Base-by-base conservation (phyloP, 1,284 basidiomycete genomes). In the Ustilago cynodontis region DNA sequence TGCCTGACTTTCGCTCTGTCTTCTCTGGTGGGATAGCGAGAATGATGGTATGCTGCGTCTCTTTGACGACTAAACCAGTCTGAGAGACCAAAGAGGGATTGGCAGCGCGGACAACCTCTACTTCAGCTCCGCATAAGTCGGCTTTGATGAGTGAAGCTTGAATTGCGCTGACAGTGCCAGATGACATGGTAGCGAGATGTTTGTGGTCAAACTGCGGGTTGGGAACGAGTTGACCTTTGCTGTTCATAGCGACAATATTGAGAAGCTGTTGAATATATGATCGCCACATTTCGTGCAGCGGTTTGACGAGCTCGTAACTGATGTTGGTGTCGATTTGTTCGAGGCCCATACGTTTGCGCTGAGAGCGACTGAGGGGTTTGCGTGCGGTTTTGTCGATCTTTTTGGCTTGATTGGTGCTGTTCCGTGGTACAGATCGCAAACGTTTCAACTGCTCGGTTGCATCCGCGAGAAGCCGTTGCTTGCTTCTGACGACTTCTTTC, bases 181-280 rank as follows among this genome's bases (percentile, higher is more conserved):
- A 72, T 1, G 70, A 65, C 70, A 77, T 73, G 50, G 53, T 65
- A 8, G 43, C 37, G 11, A 77, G 39, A 7, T 65, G 59, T 18
- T 60, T 52, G 0, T 54, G 53, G 33, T 73, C 66, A 49, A 77
- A 77, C 11, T 66, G 66, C 33, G 70, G 63, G 56, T 70, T 77
- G 0, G 75, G 28, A 9, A 69, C 63, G 14, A 73, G 57, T 33
- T 63, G 57, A 13, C 70, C 65, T 14, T 62, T 69, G 50, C 50
- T 20, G 39, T 78, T 70, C 59, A 75, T 61, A 0, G 63, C 65
- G 0, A 71, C 68, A 5, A 78, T 69, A 45, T 71, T 72, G 63
- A 78, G 68, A 37, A 78, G 50, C 41, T 78, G 77, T 29, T 78
- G 77, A 39, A 78, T 76, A 59, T 78, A 78, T 3, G 77, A 65